A percentile compares a stretch with the other conserved stretches of the same genome.
phyloP scores from a whole-genome alignment of 2,329 filamentous ascomycete species.

The Colletotrichum sp. region DNA sequence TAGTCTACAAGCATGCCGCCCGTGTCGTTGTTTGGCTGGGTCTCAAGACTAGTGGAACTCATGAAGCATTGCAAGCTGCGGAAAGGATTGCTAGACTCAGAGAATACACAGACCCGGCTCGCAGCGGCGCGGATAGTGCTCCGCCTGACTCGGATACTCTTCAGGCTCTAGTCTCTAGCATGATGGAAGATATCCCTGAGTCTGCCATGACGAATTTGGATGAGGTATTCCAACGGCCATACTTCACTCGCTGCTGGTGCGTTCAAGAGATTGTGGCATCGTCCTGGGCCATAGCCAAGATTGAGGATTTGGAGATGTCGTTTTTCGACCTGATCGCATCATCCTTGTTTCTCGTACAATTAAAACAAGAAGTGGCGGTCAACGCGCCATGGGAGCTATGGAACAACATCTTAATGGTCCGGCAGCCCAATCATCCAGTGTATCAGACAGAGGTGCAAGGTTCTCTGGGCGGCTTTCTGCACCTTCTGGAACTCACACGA shows the following conservation, averaged over 20 bases:
- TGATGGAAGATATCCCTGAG: background rate
- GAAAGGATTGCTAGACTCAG: slow-evolving; percentile 1
- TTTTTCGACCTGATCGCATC: slow-evolving; percentile 11
- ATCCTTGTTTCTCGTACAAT: background rate
- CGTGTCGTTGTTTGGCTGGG: slow-evolving; percentile 10
- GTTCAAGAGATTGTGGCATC: slow-evolving; percentile 7
- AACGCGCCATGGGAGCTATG: slow-evolving; percentile 1
- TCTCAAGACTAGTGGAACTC: background rate
- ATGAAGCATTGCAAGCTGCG: slow-evolving; percentile 8
- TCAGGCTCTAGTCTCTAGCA: background rate
- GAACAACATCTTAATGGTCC: slow-evolving; percentile 1
- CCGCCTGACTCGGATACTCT: background rate
- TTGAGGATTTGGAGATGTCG: slow-evolving; percentile 12
- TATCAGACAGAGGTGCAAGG: background rate
- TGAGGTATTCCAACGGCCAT: slow-evolving; percentile 2
- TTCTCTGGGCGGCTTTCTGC: slow-evolving; percentile 3
- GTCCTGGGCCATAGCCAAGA: slow-evolving; percentile 10
- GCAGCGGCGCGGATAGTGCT: background rate
- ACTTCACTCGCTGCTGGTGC: slow-evolving; percentile 15
- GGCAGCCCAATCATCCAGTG: background rate
- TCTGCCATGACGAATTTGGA: background rate
- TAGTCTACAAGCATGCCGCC: slow-evolving; percentile 9
- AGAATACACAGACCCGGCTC: background rate
- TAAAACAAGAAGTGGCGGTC: background rate
- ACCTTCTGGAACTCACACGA: slow-evolving; percentile 5